Conservation (phyloP, 441 rosid species). For the Euphorbia celastroides region DNA sequence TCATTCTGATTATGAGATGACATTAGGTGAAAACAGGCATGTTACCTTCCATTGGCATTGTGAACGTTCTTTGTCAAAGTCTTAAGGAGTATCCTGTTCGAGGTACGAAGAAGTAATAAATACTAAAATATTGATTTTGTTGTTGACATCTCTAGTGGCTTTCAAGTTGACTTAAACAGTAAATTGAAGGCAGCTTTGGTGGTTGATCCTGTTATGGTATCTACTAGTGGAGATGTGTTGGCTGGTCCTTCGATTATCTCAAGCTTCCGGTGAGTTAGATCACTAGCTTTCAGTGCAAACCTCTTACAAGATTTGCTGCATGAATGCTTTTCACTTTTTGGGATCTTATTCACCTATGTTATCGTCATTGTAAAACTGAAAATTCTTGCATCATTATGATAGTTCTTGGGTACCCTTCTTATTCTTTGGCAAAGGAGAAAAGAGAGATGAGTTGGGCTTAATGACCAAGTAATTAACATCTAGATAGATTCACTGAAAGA, state of each 20-base stretch:
- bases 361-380: neutral
- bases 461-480: neutral
- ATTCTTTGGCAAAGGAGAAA: neutral
- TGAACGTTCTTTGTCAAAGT: conserved; percentile 48
- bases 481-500: too few relatives aligned
- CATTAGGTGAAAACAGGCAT: conserved; percentile 91
- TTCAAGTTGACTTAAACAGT: conserved; percentile 29
- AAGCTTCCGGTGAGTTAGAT: conserved; percentile 47
- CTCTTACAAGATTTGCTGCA: neutral
- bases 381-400: neutral
- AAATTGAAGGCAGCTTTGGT: conserved; percentile 76
- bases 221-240: conserved; percentile 92
- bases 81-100: conserved; percentile 56
- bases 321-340: neutral
- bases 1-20: conserved; percentile 11
- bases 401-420: neutral
- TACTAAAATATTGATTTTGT: neutral
- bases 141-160: conserved; percentile 15
- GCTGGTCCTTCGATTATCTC: conserved; percentile 77
- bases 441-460: neutral
- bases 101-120: conserved; percentile 39
- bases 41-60: conserved; percentile 71
- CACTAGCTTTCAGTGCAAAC: neutral
- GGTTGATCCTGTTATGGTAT: conserved; percentile 98
- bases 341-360: neutral